A percentile compares a stretch with the other conserved stretches of the same genome.
Evolutionary conservation across 371 early-diverging fungal genomes (phyloP).

Genomic region (Mucor indicus): DNA sequence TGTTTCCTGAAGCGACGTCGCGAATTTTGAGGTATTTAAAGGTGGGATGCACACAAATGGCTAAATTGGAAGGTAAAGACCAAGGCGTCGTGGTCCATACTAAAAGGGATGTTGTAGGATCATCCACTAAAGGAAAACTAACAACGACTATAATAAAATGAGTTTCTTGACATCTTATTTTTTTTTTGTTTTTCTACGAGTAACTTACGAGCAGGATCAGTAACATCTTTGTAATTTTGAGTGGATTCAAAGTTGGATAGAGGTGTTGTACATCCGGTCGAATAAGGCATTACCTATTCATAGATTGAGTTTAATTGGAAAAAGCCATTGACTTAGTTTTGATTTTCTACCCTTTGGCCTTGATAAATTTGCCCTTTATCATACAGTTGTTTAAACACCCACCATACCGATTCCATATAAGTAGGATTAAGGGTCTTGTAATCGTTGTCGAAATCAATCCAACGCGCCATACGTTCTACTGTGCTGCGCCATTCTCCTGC

Average conservation of each 20-base stretch:
- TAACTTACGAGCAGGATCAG: conserved; percentile 86
- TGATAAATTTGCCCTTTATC: conserved; percentile 97
- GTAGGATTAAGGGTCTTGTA: conserved; percentile 87
- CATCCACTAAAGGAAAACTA: conserved; percentile 88
- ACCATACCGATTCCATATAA: conserved; percentile 70
- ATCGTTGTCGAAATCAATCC: conserved; percentile 99
- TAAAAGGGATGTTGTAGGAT: conserved; percentile 79
- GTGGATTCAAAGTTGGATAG: conserved; percentile 99
- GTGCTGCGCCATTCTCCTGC: conserved; percentile 96
- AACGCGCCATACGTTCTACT: conserved; percentile 98
- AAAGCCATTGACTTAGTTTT: no score
- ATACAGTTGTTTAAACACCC: conserved; percentile 98
- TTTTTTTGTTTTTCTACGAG: neutral
- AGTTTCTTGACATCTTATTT: neutral
- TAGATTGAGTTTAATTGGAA: neutral
- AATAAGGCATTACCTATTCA: conserved; percentile 98
- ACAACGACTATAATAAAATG: conserved; percentile 67
- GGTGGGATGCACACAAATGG: conserved; percentile 90
- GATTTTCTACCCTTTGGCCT: conserved; percentile 71
- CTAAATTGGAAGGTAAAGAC: conserved; percentile 99
- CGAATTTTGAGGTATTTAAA: conserved; percentile 96
- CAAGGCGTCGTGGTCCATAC: conserved; percentile 99
- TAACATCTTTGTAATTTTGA: conserved; percentile 99
- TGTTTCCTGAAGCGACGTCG: conserved; percentile 73
- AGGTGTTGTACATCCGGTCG: conserved; percentile 96